These are phyloP conservation scores for Pythium apleroticum DNA, from an alignment of 352 stramenopile species.

Conservation along the genomic window DNA sequence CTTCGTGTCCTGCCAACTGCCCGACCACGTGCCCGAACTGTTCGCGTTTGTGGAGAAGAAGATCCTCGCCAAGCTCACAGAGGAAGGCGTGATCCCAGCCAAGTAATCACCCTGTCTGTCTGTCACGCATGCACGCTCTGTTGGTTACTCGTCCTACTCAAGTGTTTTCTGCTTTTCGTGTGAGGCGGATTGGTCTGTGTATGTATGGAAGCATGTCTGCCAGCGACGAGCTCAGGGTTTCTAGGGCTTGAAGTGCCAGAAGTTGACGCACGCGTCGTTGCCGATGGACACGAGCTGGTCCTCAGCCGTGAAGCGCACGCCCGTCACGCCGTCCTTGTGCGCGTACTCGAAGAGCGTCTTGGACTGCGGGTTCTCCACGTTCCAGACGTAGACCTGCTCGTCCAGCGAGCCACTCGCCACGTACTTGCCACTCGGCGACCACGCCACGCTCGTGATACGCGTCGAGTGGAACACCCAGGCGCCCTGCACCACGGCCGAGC, in stretches of 20 bases:
- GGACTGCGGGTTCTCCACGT: conserved; percentile 68
- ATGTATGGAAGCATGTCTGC: not conserved
- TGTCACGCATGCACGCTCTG: conserved; percentile 5
- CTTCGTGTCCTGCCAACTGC: conserved; percentile 81
- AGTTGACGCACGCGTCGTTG: conserved; percentile 82
- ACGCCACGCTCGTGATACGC: conserved; percentile 92
- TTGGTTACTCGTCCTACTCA: not conserved
- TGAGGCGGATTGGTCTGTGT: not conserved
- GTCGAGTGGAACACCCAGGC: conserved; percentile 97
- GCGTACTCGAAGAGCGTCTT: conserved; percentile 76
- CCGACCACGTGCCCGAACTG: conserved; percentile 70
- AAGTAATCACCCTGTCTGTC: conserved; percentile 13
- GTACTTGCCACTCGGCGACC: conserved; percentile 89
- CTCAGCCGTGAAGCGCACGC: conserved; percentile 70
- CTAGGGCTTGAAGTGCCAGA: conserved; percentile 55
- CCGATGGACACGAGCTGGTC: conserved; percentile 75
- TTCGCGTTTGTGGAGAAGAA: conserved; percentile 70
- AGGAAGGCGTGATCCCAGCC: conserved; percentile 45
- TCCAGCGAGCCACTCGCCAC: conserved; percentile 93
- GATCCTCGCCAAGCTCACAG: conserved; percentile 45
- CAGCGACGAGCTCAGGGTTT: not conserved
- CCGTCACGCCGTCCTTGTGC: conserved; percentile 81
- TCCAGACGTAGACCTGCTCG: conserved; percentile 97
- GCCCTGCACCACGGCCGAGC: conserved; percentile 85
- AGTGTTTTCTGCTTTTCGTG: not conserved